Conservation (phyloP, 2,329 filamentous ascomycete genomes). For the Aspergillus ruber region DNA sequence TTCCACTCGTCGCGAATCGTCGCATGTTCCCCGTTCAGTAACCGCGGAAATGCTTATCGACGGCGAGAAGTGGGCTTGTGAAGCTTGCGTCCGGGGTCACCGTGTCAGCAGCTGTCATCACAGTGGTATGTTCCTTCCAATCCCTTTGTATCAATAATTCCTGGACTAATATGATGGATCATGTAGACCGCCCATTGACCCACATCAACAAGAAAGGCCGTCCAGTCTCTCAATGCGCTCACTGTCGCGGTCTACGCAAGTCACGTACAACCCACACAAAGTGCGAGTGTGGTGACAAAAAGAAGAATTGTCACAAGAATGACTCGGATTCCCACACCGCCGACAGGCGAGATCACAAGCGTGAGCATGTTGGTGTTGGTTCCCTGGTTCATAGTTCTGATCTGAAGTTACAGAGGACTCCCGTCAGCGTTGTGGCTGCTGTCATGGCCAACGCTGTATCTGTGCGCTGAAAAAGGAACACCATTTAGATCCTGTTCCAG, state of each 20-base stretch:
- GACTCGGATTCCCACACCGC: slow-evolving; percentile 27
- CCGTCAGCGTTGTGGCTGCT: slow-evolving; percentile 44
- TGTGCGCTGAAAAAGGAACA: slow-evolving; percentile 57
- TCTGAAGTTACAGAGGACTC: slow-evolving; percentile 28
- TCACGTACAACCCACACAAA: slow-evolving; percentile 89
- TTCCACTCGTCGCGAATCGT: slow-evolving; percentile 27
- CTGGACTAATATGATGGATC: neutral
- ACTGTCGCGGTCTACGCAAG: slow-evolving; percentile 95
- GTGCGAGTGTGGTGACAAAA: slow-evolving; percentile 94
- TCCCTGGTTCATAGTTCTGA: slow-evolving; percentile 23
- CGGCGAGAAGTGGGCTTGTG: slow-evolving; percentile 96
- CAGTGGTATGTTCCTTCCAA: slow-evolving; percentile 60
- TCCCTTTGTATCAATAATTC: slow-evolving; percentile 8
- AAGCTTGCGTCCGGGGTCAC: slow-evolving; percentile 96
- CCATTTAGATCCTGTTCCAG: slow-evolving; percentile 44
- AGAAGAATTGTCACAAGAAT: slow-evolving; percentile 51
- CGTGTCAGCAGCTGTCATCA: slow-evolving; percentile 98
- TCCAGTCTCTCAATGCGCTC: slow-evolving; percentile 93
- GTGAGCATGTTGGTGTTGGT: slow-evolving; percentile 29
- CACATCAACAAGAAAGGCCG: slow-evolving; percentile 98
- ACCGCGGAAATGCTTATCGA: slow-evolving; percentile 66
- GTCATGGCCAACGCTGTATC: slow-evolving; percentile 53
- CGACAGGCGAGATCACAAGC: slow-evolving; percentile 33
- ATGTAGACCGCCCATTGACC: slow-evolving; percentile 77
- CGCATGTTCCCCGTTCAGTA: slow-evolving; percentile 35